Conservation (phyloP, 2,329 filamentous ascomycete genomes). For the Colletotrichum orchidophilum region DNA sequence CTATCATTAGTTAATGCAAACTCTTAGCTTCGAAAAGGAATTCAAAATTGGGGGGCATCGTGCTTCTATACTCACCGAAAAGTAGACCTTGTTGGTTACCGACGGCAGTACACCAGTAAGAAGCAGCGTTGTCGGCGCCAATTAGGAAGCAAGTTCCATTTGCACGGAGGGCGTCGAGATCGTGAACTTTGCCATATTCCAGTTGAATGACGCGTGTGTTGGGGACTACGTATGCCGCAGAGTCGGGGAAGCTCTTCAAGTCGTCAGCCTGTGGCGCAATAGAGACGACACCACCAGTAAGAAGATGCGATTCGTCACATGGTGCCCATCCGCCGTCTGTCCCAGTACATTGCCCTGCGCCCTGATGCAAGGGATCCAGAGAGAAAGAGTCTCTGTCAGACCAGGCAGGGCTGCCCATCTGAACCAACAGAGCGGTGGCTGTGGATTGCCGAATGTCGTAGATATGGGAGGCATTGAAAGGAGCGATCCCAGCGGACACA, state of each 20-base stretch:
- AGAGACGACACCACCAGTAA: constrained; percentile 15
- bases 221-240: constrained; percentile 15
- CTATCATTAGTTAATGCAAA: neutral
- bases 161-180: neutral
- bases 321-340: constrained; percentile 5
- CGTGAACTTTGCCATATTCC: constrained; percentile 16
- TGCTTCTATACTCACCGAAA: constrained; percentile 18
- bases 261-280: constrained; percentile 21
- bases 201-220: constrained; percentile 10
- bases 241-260: neutral
- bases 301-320: constrained; percentile 23
- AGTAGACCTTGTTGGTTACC: neutral
- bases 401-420: constrained; percentile 29
- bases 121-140: constrained; percentile 12
- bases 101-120: constrained; percentile 24
- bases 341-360: neutral
- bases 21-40: neutral
- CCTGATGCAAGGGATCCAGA: constrained; percentile 1
- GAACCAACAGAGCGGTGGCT: constrained; percentile 14
- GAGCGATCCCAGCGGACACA: constrained; percentile 19
- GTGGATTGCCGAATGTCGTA: constrained; percentile 2
- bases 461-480: constrained; percentile 25
- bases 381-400: constrained; percentile 27
- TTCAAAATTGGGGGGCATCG: neutral
- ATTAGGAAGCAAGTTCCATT: constrained; percentile 18